phyloP scores from a whole-genome alignment of 257 asterid genomes.

The Solanum chaucha region DNA sequence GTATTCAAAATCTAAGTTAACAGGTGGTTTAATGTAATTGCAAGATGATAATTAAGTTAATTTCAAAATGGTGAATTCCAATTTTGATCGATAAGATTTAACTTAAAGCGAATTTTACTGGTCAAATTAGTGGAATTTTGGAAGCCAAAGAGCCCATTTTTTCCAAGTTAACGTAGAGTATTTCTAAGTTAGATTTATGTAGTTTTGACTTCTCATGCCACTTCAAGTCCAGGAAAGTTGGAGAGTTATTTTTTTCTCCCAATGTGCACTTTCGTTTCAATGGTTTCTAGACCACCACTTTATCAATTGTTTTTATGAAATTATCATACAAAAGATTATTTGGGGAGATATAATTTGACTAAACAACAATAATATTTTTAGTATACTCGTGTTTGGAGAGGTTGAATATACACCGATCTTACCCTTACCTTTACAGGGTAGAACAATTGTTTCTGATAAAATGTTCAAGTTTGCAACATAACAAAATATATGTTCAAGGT shows the following conservation, averaged over 20 bases:
- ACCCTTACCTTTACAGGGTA: accelerated
- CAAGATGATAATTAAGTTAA: background rate
- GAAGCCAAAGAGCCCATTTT: background rate
- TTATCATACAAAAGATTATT: background rate
- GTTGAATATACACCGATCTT: background rate
- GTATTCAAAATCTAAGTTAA: background rate
- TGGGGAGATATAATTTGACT: background rate
- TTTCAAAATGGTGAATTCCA: background rate
- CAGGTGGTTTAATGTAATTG: background rate
- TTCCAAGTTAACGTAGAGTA: background rate
- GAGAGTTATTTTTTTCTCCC: background rate
- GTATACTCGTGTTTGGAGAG: accelerated
- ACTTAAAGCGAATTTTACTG: background rate
- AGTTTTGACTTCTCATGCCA: background rate
- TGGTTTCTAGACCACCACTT: background rate
- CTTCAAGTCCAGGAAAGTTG: background rate
- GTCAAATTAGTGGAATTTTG: background rate
- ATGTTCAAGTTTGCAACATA: background rate
- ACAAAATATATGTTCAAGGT: background rate
- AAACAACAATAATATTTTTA: background rate
- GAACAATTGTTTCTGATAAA: background rate
- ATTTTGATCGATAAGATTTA: background rate
- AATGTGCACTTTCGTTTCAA: background rate
- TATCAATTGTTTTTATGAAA: background rate
- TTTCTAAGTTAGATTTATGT: background rate